Conservation (phyloP, 139 green algal genomes). For the Chlorella sp. region DNA sequence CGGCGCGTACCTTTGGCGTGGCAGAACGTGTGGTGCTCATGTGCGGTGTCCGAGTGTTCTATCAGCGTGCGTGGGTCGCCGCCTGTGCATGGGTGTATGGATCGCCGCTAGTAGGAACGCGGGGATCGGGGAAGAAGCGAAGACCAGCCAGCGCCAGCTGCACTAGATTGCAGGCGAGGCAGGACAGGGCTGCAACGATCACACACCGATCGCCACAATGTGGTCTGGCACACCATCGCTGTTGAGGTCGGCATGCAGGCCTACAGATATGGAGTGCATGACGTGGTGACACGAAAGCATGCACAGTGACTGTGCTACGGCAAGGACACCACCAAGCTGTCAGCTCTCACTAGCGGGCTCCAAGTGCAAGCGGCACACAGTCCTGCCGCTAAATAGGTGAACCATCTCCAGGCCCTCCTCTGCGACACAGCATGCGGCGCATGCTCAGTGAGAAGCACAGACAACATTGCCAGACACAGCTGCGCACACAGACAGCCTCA, state of each 20-base stretch:
- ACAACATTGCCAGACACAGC: not conserved
- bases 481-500: not conserved
- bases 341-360: slow-evolving; percentile 26
- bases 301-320: no score
- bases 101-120: no score
- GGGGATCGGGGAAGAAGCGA: not conserved
- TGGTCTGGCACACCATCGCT: slow-evolving; percentile 95
- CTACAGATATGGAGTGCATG: not conserved
- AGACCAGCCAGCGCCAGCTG: not conserved
- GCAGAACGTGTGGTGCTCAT: slow-evolving; percentile 17
- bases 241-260: slow-evolving; percentile 95
- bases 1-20: not conserved
- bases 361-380: slow-evolving; percentile 87
- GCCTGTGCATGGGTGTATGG: no score
- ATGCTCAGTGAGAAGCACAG: not conserved
- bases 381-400: slow-evolving; percentile 84
- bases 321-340: no score
- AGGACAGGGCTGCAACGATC: not conserved
- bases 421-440: not conserved
- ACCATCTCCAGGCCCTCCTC: slow-evolving; percentile 91
- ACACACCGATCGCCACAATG: slow-evolving; percentile 51
- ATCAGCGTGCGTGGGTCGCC: slow-evolving; percentile 16
- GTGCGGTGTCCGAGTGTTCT: slow-evolving; percentile 6
- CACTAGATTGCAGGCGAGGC: not conserved
- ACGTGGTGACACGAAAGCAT: no score